Conservation (phyloP, 345 rosid genomes). For the Raphanus sativus region DNA sequence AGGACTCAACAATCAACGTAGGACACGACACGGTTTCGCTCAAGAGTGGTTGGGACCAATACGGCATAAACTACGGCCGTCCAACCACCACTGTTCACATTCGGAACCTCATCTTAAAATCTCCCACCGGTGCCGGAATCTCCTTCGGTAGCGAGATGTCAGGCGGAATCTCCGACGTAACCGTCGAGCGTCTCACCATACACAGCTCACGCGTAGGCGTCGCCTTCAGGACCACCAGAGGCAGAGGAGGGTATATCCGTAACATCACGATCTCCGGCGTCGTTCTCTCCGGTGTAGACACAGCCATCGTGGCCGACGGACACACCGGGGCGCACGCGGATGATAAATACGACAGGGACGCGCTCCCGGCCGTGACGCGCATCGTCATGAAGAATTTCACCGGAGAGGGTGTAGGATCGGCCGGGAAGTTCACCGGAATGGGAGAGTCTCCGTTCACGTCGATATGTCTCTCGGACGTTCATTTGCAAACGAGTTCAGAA, state of each 20-base stretch:
- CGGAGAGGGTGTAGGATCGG: constrained; percentile 55
- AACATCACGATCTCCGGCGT: constrained; percentile 55
- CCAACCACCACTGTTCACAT: constrained; percentile 63
- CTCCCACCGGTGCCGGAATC: constrained; percentile 69
- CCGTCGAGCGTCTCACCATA: constrained; percentile 50
- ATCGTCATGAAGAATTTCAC: constrained; percentile 53
- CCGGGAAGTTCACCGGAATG: constrained; percentile 79
- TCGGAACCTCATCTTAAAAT: constrained; percentile 60
- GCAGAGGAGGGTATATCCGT: constrained; percentile 83
- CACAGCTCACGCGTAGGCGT: constrained; percentile 59
- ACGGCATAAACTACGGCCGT: constrained; percentile 71
- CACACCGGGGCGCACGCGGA: constrained; percentile 79
- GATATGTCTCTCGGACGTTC: constrained; percentile 58
- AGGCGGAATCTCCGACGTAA: constrained; percentile 75
- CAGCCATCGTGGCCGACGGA: constrained; percentile 61
- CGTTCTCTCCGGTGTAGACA: constrained; percentile 39
- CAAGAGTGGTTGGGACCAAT: constrained; percentile 97
- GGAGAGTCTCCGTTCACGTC: constrained; percentile 71
- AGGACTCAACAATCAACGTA: constrained; percentile 65
- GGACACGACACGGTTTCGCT: constrained; percentile 79
- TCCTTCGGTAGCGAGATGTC: constrained; percentile 99
- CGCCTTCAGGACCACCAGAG: constrained; percentile 68
- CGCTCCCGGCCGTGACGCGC: constrained; percentile 53
- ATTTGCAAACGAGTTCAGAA: constrained; percentile 44
- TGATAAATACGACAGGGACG: constrained; percentile 65